These are phyloP conservation scores for Eragrostis nindensis DNA, from an alignment of 176 grass and related monocot genomes.

Conservation along the genomic window DNA sequence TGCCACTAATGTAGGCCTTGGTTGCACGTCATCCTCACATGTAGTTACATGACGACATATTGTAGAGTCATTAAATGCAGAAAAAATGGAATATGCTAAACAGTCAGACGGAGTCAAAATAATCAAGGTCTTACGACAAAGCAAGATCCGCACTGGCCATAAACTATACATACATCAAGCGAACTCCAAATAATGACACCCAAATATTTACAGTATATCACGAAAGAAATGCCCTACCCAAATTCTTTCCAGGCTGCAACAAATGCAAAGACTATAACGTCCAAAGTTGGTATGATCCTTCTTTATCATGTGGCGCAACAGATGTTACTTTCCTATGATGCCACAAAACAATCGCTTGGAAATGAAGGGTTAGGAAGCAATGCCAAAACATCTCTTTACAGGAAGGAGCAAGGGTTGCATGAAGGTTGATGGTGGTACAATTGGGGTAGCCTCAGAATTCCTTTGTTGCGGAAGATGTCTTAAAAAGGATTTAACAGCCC, in stretches of 20 bases:
- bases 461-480: constrained; percentile 54
- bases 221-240: not conserved
- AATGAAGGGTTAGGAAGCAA: constrained; percentile 25
- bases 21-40: too few species aligned
- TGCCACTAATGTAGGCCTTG: too few species aligned
- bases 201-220: not conserved
- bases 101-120: too few species aligned
- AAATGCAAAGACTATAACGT: too few species aligned
- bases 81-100: too few species aligned
- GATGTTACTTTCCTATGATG: not conserved
- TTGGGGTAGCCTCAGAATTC: not conserved
- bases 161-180: not conserved
- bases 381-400: constrained; percentile 57
- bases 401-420: constrained; percentile 38
- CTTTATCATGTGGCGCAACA: not conserved
- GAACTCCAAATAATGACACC: not conserved
- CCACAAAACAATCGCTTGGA: not conserved
- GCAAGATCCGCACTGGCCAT: not conserved
- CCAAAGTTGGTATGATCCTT: not conserved
- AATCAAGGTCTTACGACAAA: too few species aligned
- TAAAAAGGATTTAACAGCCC: constrained; percentile 66
- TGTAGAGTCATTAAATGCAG: too few species aligned
- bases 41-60: too few species aligned
- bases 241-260: not conserved
- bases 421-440: constrained; percentile 11